Evolutionary conservation across 2,329 filamentous ascomycete genomes (phyloP), one percentile per base, ranked within the genome.

Genomic region (Ascochyta clinopodiicola): DNA sequence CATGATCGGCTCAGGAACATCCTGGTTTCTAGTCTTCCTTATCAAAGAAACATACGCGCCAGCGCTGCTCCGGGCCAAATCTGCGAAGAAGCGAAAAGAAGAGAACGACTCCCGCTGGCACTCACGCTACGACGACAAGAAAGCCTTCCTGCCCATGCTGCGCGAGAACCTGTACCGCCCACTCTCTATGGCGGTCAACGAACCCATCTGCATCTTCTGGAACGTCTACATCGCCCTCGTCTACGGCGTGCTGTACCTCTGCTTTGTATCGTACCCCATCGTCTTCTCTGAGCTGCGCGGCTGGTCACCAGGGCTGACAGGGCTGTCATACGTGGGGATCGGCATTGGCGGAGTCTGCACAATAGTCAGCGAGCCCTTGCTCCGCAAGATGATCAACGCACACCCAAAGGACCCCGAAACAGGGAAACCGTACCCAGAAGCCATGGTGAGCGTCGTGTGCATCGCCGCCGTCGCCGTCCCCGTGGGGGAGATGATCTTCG

Each of bases 191-290:
- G 85, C 88, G 15, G 83, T 88, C 39, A 91, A 87, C 0, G 93
- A 97, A 66, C 93, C 92, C 0, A 96, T 97, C 51, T 93, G 90
- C 78, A 89, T 93, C 27, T 87, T 87, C 71, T 94, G 86, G 86
- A 84, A 89, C 67, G 73, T 87, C 31, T 89, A 89, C 63, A 85
- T 89, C 60, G 84, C 90, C 0, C 79, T 96, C 35, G 86, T 96
- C 32, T 96, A 96, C 72, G 90, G 87, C 17, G 92, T 96, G 36
- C 80, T 97, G 1, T 95, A 95, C 69, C 86, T 96, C 29, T 96
- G 91, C 76, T 96, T 96, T 78, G 88, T 96, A 15, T 91, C 91
- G 12, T 96, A 96, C 72, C 92, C 92, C 0, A 89, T 96, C 56
- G 89, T 96, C 54, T 96, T 95, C 75, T 81, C 82, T 10, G 80